phyloP scores from a whole-genome alignment of 768 basidiomycete genomes.

The Kwoniella mangroviensis region DNA sequence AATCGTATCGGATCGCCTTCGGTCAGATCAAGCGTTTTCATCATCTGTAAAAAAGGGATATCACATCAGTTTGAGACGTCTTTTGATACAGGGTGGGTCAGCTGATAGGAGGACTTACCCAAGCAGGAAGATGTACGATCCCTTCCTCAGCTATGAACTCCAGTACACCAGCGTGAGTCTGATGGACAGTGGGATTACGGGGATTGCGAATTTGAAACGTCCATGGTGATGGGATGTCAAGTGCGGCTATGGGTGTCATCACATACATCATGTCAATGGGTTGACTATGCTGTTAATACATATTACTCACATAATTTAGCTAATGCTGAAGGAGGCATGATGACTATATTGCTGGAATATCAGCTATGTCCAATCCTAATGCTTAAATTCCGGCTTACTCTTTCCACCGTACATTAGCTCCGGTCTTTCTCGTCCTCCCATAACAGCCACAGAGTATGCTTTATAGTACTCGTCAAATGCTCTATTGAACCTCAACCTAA shows the following conservation, averaged over 20 bases:
- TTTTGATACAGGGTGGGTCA: not conserved
- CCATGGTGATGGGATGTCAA: slow-evolving; percentile 92
- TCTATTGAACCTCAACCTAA: slow-evolving; percentile 48
- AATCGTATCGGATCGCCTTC: slow-evolving; percentile 96
- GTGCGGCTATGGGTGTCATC: slow-evolving; percentile 60
- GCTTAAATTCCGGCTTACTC: slow-evolving; percentile 63
- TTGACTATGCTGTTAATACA: not conserved
- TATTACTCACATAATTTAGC: slow-evolving; percentile 71
- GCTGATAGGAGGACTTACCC: slow-evolving; percentile 61
- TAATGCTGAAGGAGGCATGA: slow-evolving; percentile 95
- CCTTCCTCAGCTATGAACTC: slow-evolving; percentile 99
- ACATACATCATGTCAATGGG: not conserved
- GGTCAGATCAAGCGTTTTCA: slow-evolving; percentile 88
- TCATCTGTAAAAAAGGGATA: slow-evolving; percentile 67
- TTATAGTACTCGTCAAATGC: slow-evolving; percentile 91
- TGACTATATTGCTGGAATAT: slow-evolving; percentile 64
- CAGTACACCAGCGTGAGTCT: slow-evolving; percentile 92
- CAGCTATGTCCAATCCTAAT: slow-evolving; percentile 7
- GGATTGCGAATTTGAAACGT: slow-evolving; percentile 96
- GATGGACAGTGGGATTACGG: slow-evolving; percentile 72
- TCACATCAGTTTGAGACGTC: slow-evolving; percentile 24
- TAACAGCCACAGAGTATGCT: slow-evolving; percentile 94
- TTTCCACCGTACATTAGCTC: slow-evolving; percentile 97
- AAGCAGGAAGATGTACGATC: slow-evolving; percentile 90
- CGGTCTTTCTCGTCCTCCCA: slow-evolving; percentile 79